Percentiles rank a stretch among this genome's conserved stretches.
Evolutionary conservation across 2,329 filamentous ascomycete species (phyloP).

Genomic region (Teratosphaeriaceae sp.): DNA sequence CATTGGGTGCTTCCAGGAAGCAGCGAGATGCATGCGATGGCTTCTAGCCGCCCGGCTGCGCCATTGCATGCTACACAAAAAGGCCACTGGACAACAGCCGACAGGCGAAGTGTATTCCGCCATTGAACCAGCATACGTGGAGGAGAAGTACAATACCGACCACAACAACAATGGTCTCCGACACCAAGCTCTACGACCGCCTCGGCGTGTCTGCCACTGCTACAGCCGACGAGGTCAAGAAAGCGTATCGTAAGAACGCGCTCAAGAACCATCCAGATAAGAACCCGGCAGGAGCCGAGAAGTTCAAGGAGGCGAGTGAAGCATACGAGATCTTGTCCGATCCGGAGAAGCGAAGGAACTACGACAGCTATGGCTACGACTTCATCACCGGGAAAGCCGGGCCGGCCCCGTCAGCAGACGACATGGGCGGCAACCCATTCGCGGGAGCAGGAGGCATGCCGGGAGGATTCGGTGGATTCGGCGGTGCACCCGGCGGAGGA

Average conservation of each 20-base stretch:
- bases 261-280: constrained; percentile 88
- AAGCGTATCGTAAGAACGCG: constrained; percentile 84
- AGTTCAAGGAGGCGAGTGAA: constrained; percentile 97
- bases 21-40: not conserved
- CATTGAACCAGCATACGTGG: too few relatives aligned
- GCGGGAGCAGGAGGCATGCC: constrained; percentile 48
- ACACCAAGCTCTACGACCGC: constrained; percentile 91
- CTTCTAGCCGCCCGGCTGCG: not conserved
- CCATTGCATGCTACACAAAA: too few relatives aligned
- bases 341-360: constrained; percentile 91
- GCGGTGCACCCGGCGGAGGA: constrained; percentile 19
- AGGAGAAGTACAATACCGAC: too few relatives aligned
- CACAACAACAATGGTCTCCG: constrained; percentile 69
- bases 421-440: constrained; percentile 36
- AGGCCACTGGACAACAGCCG: too few relatives aligned
- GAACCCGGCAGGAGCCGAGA: constrained; percentile 81
- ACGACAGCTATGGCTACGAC: constrained; percentile 91
- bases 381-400: constrained; percentile 53
- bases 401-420: constrained; percentile 54
- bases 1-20: not conserved
- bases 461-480: constrained; percentile 49
- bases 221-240: constrained; percentile 92
- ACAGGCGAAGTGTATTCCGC: too few relatives aligned
- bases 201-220: constrained; percentile 73
- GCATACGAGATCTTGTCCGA: constrained; percentile 98